Base-by-base conservation (phyloP, 208 protist species). In the Plasmodiophora brassicae region DNA sequence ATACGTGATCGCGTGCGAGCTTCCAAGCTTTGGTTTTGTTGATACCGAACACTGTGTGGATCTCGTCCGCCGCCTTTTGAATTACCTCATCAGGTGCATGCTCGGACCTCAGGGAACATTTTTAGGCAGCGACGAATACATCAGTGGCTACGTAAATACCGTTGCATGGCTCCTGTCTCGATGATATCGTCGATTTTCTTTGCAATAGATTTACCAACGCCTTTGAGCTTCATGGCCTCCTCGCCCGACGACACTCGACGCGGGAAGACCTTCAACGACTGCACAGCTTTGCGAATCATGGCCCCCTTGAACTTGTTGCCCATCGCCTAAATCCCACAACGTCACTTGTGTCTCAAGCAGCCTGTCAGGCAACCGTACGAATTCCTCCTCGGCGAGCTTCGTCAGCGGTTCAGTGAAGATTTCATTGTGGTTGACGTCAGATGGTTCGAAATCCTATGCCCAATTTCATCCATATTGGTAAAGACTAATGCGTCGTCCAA, bases 151-250 rank as follows among this genome's bases (percentile, higher is more conserved):
- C n/a, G n/a, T 78, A 78, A 78, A 57, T 57, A 57, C 65, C 41
- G 32, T 78, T 78, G 65, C 10, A 78, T 78, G 41, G 65, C 20
- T n/a, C 65, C 65, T 14, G 14, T 78, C 5, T 8, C 41, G 5
- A 78, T 14, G 65, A 78, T 78, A 32, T 78, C 65, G 65, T 78
- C 65, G 65, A 78, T 78, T 32, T 78, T 78, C 65, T 78, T 78
- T 8, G 65, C 65, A 32, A 78, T 78, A 14, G 65, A 78, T 32
- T 78, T 32, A 44, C 65, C 65, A 32, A 78, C 41, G 20, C 65
- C 65, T 32, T 78, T 78, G 5, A 78, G n/a, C n/a, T 36, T 78
- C 14, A 78, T 5, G 5, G 65, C 65, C 20, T 78, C 65, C 20
- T 5, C 5, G 10, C 65, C 65, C 10, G 14, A 78, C 20, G 65